Evolutionary conservation across 169 alveolate species (phyloP), one percentile per base, ranked within the genome.

Genomic region (Plasmodium cynomolgi): DNA sequence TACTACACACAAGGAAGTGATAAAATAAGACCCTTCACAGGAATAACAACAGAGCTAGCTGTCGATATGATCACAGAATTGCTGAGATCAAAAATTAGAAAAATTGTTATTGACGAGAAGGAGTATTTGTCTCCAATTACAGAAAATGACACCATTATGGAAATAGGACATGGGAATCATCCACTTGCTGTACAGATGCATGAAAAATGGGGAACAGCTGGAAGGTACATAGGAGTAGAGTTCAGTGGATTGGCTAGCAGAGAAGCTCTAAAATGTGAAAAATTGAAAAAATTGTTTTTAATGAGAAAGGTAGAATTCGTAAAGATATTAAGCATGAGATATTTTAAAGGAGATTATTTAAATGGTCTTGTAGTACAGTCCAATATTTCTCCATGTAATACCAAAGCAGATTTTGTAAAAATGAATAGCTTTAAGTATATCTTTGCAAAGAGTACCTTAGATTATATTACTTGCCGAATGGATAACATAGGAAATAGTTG

Each of bases 81-180:
- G n/a, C 33, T 83, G 17, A 82, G 37, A 62, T 23, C 75, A 1
- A 91, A 81, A 56, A 13, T 91, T 8, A 82, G 72, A 29, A 83
- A 83, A 81, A 83, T 91, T 0, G 81, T 75, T 75, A 56, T 86
- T 2, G 85, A 86, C 2, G 47, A 86, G 62, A 86, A 86, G 50
- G 93, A 86, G 41, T 86, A 20, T 26, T 75, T 58, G 33, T 86
- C 93, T 33, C 93, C 93, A 8, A 72, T 94, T 80, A 84, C 75
- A 3, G 83, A 71, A 34, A 34, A 72, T 33, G 97, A 96, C 37
- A 50, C 93, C 15, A 82, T 96, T 29, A 81, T 96, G 82, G 97
- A 96, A 72, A 93, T 96, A 41, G 97, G 97, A 34, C 97, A 96
- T 84, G 97, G 97, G 13, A 96, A 96, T 74, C 97, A 95, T 44